phyloP scores from a whole-genome alignment of 2,329 filamentous ascomycete species.

The Fusarium transvaalense region DNA sequence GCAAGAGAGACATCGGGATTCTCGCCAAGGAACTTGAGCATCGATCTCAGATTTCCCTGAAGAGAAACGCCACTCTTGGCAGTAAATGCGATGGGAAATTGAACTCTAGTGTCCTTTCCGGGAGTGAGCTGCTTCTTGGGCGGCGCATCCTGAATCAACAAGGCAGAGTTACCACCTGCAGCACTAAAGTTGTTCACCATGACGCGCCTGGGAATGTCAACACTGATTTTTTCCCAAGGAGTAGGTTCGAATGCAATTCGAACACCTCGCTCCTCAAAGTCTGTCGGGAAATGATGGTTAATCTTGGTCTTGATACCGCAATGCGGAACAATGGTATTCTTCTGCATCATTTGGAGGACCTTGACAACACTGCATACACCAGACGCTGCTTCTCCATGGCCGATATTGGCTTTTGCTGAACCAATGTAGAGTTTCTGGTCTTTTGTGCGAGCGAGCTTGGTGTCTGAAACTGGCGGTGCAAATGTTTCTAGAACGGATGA shows the following conservation, averaged over 20 bases:
- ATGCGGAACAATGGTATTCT: constrained; percentile 64
- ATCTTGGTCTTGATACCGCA: constrained; percentile 64
- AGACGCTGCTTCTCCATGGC: constrained; percentile 73
- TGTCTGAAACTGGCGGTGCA: constrained; percentile 50
- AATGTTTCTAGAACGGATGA: constrained; percentile 74
- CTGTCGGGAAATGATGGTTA: constrained; percentile 60
- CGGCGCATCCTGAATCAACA: constrained; percentile 71
- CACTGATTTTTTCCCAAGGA: constrained; percentile 55
- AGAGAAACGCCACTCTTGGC: constrained; percentile 27
- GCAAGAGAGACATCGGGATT: constrained; percentile 53
- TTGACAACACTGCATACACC: constrained; percentile 68
- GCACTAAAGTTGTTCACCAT: constrained; percentile 79
- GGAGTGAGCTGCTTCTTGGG: constrained; percentile 40
- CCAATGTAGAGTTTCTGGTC: constrained; percentile 65
- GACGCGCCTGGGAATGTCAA: constrained; percentile 59
- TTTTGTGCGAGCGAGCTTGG: constrained; percentile 17
- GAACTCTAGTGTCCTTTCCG: constrained; percentile 56
- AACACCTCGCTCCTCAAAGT: constrained; percentile 56
- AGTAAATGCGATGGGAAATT: constrained; percentile 24
- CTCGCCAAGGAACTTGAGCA: constrained; percentile 31
- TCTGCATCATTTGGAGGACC: constrained; percentile 63
- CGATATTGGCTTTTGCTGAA: constrained; percentile 74
- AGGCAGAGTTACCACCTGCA: constrained; percentile 77
- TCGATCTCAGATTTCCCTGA: constrained; percentile 20
- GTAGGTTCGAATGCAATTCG: constrained; percentile 67